Percentiles rank a stretch among this genome's conserved stretches.
phyloP scores from a whole-genome alignment of 768 basidiomycete genomes.

The Hortiboletus campestris region DNA sequence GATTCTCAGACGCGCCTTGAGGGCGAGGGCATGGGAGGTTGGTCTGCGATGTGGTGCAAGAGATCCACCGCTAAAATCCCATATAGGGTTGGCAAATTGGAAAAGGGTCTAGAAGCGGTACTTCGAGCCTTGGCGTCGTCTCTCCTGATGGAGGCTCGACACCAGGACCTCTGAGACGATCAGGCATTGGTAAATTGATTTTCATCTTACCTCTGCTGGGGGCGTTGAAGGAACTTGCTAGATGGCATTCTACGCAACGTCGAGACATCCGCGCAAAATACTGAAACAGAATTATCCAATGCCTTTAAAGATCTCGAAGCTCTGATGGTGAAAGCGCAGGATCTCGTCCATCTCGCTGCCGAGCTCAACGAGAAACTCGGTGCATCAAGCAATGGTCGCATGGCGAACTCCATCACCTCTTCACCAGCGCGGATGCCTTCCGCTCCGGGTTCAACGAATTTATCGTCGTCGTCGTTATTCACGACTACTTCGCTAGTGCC shows the following conservation, averaged over 20 bases:
- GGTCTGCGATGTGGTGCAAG: slow-evolving; percentile 8
- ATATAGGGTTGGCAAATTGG: slow-evolving; percentile 33
- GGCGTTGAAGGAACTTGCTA: slow-evolving; percentile 30
- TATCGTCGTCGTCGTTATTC: slow-evolving; percentile 24
- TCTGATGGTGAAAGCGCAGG: slow-evolving; percentile 85
- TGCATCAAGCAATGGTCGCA: slow-evolving; percentile 29
- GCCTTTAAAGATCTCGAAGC: slow-evolving; percentile 88
- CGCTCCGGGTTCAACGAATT: slow-evolving; percentile 19
- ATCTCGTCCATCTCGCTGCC: slow-evolving; percentile 88
- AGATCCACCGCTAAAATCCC: not conserved
- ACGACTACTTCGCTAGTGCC: slow-evolving; percentile 32
- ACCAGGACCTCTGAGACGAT: slow-evolving; percentile 19
- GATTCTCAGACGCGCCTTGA: slow-evolving; percentile 66
- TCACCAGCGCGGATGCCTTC: slow-evolving; percentile 17
- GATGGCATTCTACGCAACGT: slow-evolving; percentile 83
- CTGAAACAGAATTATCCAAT: slow-evolving; percentile 64
- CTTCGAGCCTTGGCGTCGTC: slow-evolving; percentile 18
- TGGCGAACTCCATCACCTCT: not conserved
- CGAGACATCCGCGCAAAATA: slow-evolving; percentile 60
- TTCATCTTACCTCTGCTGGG: not conserved
- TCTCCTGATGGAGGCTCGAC: slow-evolving; percentile 19
- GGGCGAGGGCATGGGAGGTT: slow-evolving; percentile 76
- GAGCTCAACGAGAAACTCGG: slow-evolving; percentile 84
- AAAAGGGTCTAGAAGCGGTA: slow-evolving; percentile 16
- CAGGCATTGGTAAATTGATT: slow-evolving; percentile 29